Conservation (phyloP, 2,329 filamentous ascomycete genomes). For the Trichoderma polysporum region DNA sequence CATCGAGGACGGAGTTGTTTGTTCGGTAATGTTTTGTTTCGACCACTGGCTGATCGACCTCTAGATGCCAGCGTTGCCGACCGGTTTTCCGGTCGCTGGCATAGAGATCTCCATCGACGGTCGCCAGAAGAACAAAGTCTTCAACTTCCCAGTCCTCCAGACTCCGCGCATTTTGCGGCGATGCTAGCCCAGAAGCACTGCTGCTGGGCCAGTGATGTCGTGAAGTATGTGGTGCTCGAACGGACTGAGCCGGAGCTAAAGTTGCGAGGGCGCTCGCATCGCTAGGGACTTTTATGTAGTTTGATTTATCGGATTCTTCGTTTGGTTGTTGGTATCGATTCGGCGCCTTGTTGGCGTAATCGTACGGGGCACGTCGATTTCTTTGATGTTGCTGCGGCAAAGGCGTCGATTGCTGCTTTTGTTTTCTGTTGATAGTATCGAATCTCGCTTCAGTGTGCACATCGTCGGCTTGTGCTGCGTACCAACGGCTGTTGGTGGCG, state of each 20-base stretch:
- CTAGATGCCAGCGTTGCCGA: conserved; percentile 78
- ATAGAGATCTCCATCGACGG: conserved; percentile 95
- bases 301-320: conserved; percentile 33
- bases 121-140: conserved; percentile 99
- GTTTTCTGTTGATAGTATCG: conserved; percentile 29
- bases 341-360: conserved; percentile 19
- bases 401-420: conserved; percentile 23
- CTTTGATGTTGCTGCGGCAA: conserved; percentile 25
- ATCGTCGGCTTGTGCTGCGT: conserved; percentile 34
- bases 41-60: conserved; percentile 83
- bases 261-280: conserved; percentile 96
- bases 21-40: conserved; percentile 79
- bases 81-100: conserved; percentile 87
- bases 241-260: conserved; percentile 94
- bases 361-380: conserved; percentile 17
- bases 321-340: conserved; percentile 36
- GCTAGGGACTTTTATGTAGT: conserved; percentile 44
- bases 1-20: conserved; percentile 62
- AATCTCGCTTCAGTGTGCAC: conserved; percentile 30
- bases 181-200: conserved; percentile 66
- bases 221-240: conserved; percentile 84
- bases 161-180: conserved; percentile 92
- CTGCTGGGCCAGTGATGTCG: conserved; percentile 56
- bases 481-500: conserved; percentile 30
- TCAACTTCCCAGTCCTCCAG: conserved; percentile 99